A percentile compares a stretch with the other conserved stretches of the same genome.
These are phyloP conservation scores for Metarhizium anisopliae DNA, from an alignment of 2,329 filamentous ascomycete species.

Conservation along the genomic window DNA sequence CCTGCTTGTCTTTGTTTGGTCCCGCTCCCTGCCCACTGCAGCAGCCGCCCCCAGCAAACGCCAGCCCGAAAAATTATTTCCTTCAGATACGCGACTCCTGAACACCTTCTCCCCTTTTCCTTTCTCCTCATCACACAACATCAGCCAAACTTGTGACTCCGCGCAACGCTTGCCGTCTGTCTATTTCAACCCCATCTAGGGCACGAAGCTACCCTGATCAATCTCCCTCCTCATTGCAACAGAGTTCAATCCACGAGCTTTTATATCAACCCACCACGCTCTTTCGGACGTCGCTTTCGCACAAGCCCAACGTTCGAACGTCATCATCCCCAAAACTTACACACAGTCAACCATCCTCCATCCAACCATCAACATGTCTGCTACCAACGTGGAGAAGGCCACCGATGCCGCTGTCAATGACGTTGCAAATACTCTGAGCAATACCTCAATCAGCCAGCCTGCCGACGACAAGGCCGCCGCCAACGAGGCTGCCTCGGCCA, in stretches of 20 bases:
- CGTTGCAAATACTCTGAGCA: conserved; percentile 65
- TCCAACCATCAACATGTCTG: conserved; percentile 69
- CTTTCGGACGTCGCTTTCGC: conserved; percentile 36
- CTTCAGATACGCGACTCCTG: conserved; percentile 27
- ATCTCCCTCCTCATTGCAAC: conserved; percentile 53
- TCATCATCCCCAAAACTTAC: conserved; percentile 27
- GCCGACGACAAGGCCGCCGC: conserved; percentile 51
- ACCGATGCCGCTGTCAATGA: conserved; percentile 60
- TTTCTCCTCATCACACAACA: conserved; percentile 33
- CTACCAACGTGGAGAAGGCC: conserved; percentile 55
- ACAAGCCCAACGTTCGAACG: conserved; percentile 28
- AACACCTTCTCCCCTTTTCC: conserved; percentile 17
- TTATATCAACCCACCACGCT: conserved; percentile 18
- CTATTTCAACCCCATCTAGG: conserved; percentile 54
- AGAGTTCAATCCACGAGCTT: conserved; percentile 51
- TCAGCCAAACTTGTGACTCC: conserved; percentile 36
- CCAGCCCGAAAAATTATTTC: conserved; percentile 28
- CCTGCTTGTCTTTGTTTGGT: not conserved
- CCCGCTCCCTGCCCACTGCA: conserved; percentile 4
- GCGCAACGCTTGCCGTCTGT: conserved; percentile 39
- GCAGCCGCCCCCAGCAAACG: conserved; percentile 5
- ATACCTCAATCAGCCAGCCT: conserved; percentile 53
- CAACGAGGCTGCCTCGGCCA: conserved; percentile 89
- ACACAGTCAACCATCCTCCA: conserved; percentile 38
- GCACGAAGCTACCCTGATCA: conserved; percentile 79